Evolutionary conservation across 2,329 filamentous ascomycete genomes (phyloP).

Genomic region (Penicillium sp.): DNA sequence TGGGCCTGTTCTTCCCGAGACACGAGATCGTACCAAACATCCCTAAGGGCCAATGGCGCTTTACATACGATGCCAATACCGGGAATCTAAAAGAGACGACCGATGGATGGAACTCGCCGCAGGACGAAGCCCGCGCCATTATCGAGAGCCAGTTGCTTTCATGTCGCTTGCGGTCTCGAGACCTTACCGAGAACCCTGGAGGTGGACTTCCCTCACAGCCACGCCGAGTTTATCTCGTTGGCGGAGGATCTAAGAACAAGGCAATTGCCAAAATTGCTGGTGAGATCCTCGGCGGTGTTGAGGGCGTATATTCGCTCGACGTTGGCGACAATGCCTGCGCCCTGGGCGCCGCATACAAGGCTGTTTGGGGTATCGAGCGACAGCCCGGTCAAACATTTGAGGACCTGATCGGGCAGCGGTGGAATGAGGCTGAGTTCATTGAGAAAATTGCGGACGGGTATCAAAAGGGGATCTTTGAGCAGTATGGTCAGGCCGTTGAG

Average conservation of each 20-base stretch:
- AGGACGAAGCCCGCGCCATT: conserved; percentile 73
- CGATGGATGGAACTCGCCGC: conserved; percentile 47
- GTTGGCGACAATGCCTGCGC: conserved; percentile 94
- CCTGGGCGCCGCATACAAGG: conserved; percentile 88
- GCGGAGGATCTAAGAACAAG: conserved; percentile 79
- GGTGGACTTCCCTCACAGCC: conserved; percentile 66
- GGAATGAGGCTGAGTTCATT: conserved; percentile 76
- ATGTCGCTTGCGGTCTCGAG: conserved; percentile 72
- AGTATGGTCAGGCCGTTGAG: conserved; percentile 66
- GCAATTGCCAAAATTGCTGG: conserved; percentile 79
- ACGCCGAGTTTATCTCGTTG: conserved; percentile 83
- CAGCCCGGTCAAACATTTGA: conserved; percentile 67
- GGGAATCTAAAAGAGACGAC: conserved; percentile 47
- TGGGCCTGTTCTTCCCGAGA: conserved; percentile 90
- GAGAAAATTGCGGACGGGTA: conserved; percentile 77
- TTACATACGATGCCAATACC: conserved; percentile 49
- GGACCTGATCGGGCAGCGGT: conserved; percentile 70
- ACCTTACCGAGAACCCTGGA: conserved; percentile 56
- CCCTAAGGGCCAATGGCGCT: conserved; percentile 76
- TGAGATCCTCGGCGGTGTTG: conserved; percentile 76
- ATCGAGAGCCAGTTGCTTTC: conserved; percentile 92
- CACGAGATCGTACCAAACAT: conserved; percentile 95
- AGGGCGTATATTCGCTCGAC: conserved; percentile 87
- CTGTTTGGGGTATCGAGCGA: conserved; percentile 79
- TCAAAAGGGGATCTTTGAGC: conserved; percentile 61